Evolutionary conservation across 2,329 filamentous ascomycete genomes (phyloP).

Genomic region (Teratosphaeria pseudoeucalypti): DNA sequence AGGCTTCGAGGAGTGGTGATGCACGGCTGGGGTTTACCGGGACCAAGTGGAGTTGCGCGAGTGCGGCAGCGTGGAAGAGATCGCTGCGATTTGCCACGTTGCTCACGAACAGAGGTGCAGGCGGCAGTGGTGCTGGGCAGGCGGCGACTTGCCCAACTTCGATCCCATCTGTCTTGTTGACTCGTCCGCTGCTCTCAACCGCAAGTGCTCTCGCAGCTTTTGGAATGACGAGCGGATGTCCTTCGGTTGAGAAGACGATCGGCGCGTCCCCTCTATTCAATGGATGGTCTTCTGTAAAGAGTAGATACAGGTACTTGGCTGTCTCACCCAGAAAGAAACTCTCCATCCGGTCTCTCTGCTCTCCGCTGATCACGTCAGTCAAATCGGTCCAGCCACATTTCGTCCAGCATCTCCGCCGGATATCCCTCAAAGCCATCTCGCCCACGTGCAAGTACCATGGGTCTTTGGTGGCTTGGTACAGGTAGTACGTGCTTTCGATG

Average conservation of each 20-base stretch:
- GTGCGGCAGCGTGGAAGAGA: slow-evolving; percentile 77
- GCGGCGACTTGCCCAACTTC: slow-evolving; percentile 28
- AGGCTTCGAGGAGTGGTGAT: slow-evolving; percentile 45
- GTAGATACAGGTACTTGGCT: slow-evolving; percentile 85
- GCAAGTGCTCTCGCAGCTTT: neutral
- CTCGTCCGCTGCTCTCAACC: neutral
- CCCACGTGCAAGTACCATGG: slow-evolving; percentile 94
- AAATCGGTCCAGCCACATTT: slow-evolving; percentile 89
- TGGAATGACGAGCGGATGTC: slow-evolving; percentile 74
- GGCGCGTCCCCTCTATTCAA: slow-evolving; percentile 77
- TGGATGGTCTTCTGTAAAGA: slow-evolving; percentile 78
- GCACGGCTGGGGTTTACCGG: slow-evolving; percentile 32
- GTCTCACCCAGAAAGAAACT: slow-evolving; percentile 98
- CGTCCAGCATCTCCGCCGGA: slow-evolving; percentile 79
- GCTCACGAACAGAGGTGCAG: slow-evolving; percentile 62
- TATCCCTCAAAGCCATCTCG: slow-evolving; percentile 87
- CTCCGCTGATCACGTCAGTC: slow-evolving; percentile 50
- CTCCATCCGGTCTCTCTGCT: slow-evolving; percentile 91
- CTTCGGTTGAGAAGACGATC: slow-evolving; percentile 92
- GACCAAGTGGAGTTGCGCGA: slow-evolving; percentile 71
- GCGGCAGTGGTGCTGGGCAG: slow-evolving; percentile 55
- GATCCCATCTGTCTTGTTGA: neutral
- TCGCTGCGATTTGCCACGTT: slow-evolving; percentile 68
- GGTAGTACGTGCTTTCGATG: slow-evolving; percentile 89
- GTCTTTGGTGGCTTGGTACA: slow-evolving; percentile 88